A percentile compares a stretch with the other conserved stretches of the same genome.
phyloP scores from a whole-genome alignment of 2,329 filamentous ascomycete species.

The Ambrosiella cleistominuta region DNA sequence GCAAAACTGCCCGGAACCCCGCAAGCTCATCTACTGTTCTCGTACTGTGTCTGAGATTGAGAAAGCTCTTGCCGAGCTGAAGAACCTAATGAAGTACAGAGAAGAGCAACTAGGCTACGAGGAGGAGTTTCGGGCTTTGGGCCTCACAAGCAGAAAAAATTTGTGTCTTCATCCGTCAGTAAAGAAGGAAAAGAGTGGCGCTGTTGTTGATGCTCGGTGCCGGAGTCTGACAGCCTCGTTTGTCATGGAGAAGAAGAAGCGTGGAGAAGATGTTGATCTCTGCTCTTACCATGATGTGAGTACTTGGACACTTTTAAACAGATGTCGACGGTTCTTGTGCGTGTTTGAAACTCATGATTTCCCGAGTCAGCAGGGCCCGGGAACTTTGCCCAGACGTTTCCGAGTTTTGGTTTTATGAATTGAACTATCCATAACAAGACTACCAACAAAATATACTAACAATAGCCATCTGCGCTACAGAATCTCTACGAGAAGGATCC shows the following conservation, averaged over 20 bases:
- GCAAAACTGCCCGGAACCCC: constrained; percentile 76
- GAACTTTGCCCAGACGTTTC: too few species aligned
- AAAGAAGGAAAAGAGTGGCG: constrained; percentile 87
- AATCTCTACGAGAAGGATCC: constrained; percentile 91
- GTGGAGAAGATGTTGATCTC: constrained; percentile 81
- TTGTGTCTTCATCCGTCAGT: constrained; percentile 91
- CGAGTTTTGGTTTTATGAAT: too few species aligned
- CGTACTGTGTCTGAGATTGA: constrained; percentile 99
- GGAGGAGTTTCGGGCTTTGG: constrained; percentile 85
- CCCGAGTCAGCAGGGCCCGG: too few species aligned
- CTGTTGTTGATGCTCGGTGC: constrained; percentile 87
- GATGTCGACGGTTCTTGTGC: too few species aligned
- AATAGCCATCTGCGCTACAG: constrained; percentile 21
- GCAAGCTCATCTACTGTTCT: constrained; percentile 97
- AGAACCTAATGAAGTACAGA: constrained; percentile 88
- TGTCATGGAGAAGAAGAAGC: constrained; percentile 92
- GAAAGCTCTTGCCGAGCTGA: constrained; percentile 83
- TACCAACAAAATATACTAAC: not conserved
- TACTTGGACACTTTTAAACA: not conserved
- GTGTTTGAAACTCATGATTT: too few species aligned
- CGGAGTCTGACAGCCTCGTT: constrained; percentile 91
- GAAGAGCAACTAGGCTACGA: constrained; percentile 71
- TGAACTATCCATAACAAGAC: too few species aligned
- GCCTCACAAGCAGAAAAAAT: constrained; percentile 91
- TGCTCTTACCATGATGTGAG: constrained; percentile 87